These are phyloP conservation scores for Termitomyces sp. DNA, from an alignment of 768 basidiomycete genomes.

Conservation along the genomic window DNA sequence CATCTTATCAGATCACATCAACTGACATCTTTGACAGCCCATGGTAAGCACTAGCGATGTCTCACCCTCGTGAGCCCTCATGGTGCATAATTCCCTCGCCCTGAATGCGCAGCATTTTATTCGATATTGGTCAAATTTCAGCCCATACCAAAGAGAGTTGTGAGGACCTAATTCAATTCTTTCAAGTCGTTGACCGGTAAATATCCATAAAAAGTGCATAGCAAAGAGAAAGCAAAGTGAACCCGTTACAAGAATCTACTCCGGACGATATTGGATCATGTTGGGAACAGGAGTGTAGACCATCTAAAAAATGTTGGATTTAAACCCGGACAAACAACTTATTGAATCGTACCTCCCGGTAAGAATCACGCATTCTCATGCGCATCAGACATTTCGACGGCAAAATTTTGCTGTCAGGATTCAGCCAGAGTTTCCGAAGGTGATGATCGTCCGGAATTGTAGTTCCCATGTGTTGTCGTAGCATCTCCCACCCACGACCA, in stretches of 20 bases:
- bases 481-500: conserved; percentile 48
- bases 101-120: conserved; percentile 12
- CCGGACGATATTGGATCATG: conserved; percentile 46
- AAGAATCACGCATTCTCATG: conserved; percentile 54
- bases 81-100: too few species aligned
- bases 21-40: too few species aligned
- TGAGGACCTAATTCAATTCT: too few species aligned
- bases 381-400: conserved; percentile 55
- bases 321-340: neutral
- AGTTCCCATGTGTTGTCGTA: conserved; percentile 40
- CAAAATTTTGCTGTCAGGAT: conserved; percentile 33
- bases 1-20: neutral
- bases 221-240: neutral
- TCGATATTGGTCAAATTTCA: too few species aligned
- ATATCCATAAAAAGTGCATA: neutral
- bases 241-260: conserved; percentile 1
- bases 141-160: too few species aligned
- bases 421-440: conserved; percentile 45
- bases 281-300: conserved; percentile 51
- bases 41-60: too few species aligned
- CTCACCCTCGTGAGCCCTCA: too few species aligned
- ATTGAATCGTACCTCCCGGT: conserved; percentile 44
- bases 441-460: conserved; percentile 43
- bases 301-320: conserved; percentile 29
- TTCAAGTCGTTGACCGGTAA: neutral